These are phyloP conservation scores for Myxozyma nipponensis DNA, from an alignment of 805 yeast species.

Conservation along the genomic window DNA sequence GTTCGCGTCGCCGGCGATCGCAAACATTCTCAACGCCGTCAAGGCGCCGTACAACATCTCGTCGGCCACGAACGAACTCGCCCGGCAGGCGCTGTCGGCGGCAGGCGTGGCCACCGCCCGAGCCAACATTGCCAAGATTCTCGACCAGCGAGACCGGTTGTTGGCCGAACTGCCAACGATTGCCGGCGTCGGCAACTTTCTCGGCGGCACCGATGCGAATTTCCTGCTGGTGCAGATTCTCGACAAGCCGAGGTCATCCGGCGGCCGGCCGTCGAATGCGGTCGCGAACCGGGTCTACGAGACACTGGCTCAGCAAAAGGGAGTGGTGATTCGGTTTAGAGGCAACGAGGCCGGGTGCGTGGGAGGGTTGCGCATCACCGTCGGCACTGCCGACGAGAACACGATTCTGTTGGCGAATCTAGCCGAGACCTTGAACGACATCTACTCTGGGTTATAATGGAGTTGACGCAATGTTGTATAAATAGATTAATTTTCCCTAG, in stretches of 20 bases:
- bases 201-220: conserved; percentile 87
- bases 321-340: conserved; percentile 85
- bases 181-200: conserved; percentile 62
- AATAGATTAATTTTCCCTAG: background rate
- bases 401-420: conserved; percentile 51
- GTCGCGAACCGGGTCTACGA: conserved; percentile 65
- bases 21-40: conserved; percentile 74
- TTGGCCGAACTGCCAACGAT: conserved; percentile 52
- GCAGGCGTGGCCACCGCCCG: conserved; percentile 61
- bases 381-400: conserved; percentile 82
- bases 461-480: too few species aligned
- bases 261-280: conserved; percentile 62
- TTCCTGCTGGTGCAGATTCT: conserved; percentile 73
- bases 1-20: conserved; percentile 56
- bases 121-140: conserved; percentile 47
- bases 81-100: conserved; percentile 62
- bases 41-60: conserved; percentile 96
- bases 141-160: conserved; percentile 53
- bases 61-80: conserved; percentile 70
- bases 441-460: background rate
- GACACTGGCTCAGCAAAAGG: conserved; percentile 63
- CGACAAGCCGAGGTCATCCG: conserved; percentile 46
- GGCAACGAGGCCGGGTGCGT: conserved; percentile 86
- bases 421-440: conserved; percentile 33
- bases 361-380: conserved; percentile 82